Evolutionary conservation across 768 basidiomycete genomes (phyloP).

Genomic region (Lactarius hengduanensis): DNA sequence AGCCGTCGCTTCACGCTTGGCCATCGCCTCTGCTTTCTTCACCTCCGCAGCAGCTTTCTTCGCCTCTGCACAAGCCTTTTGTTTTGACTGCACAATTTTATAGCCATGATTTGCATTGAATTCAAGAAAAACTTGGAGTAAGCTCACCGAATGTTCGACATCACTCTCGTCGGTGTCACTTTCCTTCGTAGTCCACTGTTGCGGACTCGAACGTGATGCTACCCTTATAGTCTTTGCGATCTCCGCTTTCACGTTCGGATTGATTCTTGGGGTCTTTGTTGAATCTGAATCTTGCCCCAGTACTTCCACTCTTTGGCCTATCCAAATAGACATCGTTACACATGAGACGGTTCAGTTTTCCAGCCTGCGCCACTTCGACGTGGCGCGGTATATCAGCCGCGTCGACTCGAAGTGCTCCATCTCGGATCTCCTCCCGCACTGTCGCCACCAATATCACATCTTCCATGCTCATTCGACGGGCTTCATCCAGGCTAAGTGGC

Average conservation of each 20-base stretch:
- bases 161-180: not conserved
- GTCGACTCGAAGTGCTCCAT: not conserved
- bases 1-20: no score
- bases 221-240: no score
- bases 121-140: no score
- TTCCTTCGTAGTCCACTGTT: not conserved
- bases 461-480: slow-evolving; percentile 1
- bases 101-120: no score
- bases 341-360: not conserved
- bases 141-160: no score
- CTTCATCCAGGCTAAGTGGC: slow-evolving; percentile 8
- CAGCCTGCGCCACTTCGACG: not conserved
- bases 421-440: slow-evolving; percentile 14
- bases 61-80: no score
- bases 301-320: no score
- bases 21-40: no score
- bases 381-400: not conserved
- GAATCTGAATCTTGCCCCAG: not conserved
- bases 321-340: not conserved
- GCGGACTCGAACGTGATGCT: not conserved
- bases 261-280: not conserved
- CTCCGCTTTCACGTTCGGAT: not conserved
- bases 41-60: no score
- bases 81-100: no score
- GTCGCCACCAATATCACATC: not conserved